Conservation (phyloP, 768 basidiomycete genomes). For the Cyathus striatus region DNA sequence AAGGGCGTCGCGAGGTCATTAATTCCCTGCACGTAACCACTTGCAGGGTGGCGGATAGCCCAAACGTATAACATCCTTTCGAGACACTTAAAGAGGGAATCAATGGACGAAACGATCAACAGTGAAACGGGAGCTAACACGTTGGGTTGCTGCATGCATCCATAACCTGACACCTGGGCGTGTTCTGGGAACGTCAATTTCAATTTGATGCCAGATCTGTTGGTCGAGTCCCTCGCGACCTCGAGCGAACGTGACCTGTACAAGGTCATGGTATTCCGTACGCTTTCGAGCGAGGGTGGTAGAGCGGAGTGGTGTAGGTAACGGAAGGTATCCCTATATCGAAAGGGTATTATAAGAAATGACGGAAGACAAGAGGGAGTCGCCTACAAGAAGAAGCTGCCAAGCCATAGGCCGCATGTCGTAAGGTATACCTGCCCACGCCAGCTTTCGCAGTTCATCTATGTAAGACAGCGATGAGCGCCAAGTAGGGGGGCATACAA, state of each 20-base stretch:
- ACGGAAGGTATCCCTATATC: conserved; percentile 86
- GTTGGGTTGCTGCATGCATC: conserved; percentile 87
- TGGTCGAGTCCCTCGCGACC: conserved; percentile 86
- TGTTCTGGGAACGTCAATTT: conserved; percentile 96
- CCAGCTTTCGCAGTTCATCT: conserved; percentile 85
- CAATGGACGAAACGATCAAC: conserved; percentile 5
- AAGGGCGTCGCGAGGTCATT: conserved; percentile 98
- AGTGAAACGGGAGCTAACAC: conserved; percentile 43
- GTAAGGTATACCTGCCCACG: conserved; percentile 90
- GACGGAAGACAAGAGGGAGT: conserved; percentile 4
- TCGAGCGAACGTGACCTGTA: conserved; percentile 83
- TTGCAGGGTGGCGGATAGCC: conserved; percentile 98
- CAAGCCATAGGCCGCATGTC: conserved; percentile 89
- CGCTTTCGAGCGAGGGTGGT: conserved; percentile 85
- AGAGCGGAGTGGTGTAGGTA: conserved; percentile 70
- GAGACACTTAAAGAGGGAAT: conserved; percentile 55
- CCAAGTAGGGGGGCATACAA: background rate
- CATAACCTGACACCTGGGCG: conserved; percentile 87
- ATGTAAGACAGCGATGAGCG: conserved; percentile 3
- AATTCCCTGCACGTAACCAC: conserved; percentile 98
- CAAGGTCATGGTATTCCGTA: conserved; percentile 86
- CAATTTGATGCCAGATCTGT: conserved; percentile 99
- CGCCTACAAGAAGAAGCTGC: conserved; percentile 84
- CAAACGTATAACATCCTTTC: conserved; percentile 97
- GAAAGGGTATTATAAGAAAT: conserved; percentile 5